Conservation (phyloP, 2,329 filamentous ascomycete species). For the Claviceps sorghi region DNA sequence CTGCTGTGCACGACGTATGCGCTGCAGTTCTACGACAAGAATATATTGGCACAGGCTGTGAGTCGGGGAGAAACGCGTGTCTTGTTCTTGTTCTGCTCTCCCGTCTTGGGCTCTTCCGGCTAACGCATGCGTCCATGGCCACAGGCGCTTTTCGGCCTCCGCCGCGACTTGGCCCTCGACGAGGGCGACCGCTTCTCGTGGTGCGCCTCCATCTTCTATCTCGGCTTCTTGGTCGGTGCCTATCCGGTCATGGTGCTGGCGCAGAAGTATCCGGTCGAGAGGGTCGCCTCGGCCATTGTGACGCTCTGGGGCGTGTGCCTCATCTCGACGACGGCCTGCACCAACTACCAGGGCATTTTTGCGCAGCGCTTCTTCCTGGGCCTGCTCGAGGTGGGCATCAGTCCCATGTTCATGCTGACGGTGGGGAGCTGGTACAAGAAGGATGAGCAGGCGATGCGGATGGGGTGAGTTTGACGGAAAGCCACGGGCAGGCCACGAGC, state of each 20-base stretch:
- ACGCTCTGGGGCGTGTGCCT: slow-evolving; percentile 19
- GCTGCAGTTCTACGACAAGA: slow-evolving; percentile 8
- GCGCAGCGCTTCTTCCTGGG: slow-evolving; percentile 28
- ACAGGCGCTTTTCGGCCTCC: slow-evolving; percentile 5
- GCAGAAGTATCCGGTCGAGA: slow-evolving; percentile 16
- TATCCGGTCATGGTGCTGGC: slow-evolving; percentile 18
- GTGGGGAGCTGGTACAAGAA: slow-evolving; percentile 6
- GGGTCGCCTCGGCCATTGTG: slow-evolving; percentile 14
- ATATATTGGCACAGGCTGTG: slow-evolving; percentile 6
- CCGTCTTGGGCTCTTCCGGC: background rate
- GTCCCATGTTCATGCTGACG: slow-evolving; percentile 10
- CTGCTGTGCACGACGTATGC: slow-evolving; percentile 6
- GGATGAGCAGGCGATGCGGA: slow-evolving; percentile 24
- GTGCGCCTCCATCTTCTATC: slow-evolving; percentile 29
- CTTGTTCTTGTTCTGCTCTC: background rate
- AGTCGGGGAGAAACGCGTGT: background rate
- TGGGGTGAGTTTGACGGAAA: slow-evolving; percentile 7
- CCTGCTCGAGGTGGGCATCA: slow-evolving; percentile 24
- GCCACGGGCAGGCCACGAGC: no score
- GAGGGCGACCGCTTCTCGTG: slow-evolving; percentile 4
- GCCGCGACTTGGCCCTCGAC: slow-evolving; percentile 3
- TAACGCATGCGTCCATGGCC: background rate
- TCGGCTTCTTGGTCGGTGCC: slow-evolving; percentile 27
- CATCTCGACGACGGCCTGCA: slow-evolving; percentile 22
- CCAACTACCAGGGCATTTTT: slow-evolving; percentile 23